phyloP scores from a whole-genome alignment of 169 alveolate genomes.

The Plasmodium inui region DNA sequence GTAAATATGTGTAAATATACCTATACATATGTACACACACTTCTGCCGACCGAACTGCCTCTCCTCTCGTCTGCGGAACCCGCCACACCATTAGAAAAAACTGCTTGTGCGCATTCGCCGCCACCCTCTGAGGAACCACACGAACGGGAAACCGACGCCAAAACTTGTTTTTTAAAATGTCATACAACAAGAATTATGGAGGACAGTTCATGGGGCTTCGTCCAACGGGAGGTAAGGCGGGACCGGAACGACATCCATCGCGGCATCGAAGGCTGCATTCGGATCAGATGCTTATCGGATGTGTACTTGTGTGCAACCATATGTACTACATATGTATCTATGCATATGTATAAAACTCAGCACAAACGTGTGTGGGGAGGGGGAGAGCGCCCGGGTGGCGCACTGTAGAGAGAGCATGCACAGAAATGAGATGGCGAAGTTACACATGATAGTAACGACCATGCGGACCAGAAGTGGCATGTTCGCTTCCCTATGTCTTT shows the following conservation, averaged over 20 bases:
- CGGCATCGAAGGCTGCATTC: neutral
- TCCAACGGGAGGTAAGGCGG: neutral
- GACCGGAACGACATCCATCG: neutral
- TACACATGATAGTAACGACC: neutral
- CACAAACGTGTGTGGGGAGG: neutral
- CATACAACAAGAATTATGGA: slow-evolving; percentile 71
- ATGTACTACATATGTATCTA: neutral
- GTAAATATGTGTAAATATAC: neutral
- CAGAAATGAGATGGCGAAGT: neutral
- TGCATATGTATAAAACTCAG: neutral
- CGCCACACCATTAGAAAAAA: neutral
- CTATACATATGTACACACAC: neutral
- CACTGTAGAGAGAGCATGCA: too few relatives aligned
- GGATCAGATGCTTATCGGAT: neutral
- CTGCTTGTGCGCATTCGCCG: neutral
- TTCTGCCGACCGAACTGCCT: neutral
- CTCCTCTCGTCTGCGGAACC: neutral
- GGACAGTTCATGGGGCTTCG: slow-evolving; percentile 75
- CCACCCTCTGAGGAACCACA: neutral
- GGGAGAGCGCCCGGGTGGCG: neutral
- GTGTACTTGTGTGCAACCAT: neutral
- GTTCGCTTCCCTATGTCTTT: neutral
- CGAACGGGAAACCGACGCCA: neutral
- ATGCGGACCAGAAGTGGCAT: neutral
- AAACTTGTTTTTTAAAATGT: slow-evolving; percentile 43